These are phyloP conservation scores for Conidiobolus incongruus DNA, from an alignment of 371 early-diverging fungal species.

Conservation along the genomic window DNA sequence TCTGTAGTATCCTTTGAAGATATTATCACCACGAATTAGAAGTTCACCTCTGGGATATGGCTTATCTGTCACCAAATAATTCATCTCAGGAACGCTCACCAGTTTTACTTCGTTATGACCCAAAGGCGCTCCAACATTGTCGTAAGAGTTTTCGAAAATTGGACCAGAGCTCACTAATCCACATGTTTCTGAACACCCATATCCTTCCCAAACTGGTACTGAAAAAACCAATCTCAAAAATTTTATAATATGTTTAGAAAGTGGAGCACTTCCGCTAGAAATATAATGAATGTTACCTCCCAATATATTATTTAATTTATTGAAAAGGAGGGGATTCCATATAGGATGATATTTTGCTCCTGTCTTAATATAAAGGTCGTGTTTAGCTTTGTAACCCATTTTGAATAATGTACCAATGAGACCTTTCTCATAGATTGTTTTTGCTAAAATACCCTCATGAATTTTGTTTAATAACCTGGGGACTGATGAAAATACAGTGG, in stretches of 20 bases:
- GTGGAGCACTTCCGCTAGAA: conserved; percentile 79
- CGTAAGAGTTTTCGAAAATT: conserved; percentile 19
- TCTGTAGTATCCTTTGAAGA: conserved; percentile 70
- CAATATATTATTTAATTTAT: conserved; percentile 54
- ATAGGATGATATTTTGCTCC: conserved; percentile 39
- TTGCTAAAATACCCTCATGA: conserved; percentile 47
- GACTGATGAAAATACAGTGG: conserved; percentile 67
- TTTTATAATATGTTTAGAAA: conserved; percentile 57
- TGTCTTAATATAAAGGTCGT: conserved; percentile 27
- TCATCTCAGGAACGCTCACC: conserved; percentile 75
- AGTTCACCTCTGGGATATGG: conserved; percentile 81
- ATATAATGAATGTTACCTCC: conserved; percentile 76
- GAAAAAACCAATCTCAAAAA: conserved; percentile 74
- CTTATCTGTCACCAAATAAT: conserved; percentile 49
- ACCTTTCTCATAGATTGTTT: conserved; percentile 34
- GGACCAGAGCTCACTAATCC: conserved; percentile 29
- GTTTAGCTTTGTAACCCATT: conserved; percentile 28
- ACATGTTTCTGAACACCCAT: conserved; percentile 74
- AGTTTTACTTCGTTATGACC: conserved; percentile 57
- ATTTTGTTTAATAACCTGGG: conserved; percentile 84
- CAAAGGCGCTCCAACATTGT: conserved; percentile 41
- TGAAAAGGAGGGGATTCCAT: conserved; percentile 88
- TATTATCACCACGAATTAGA: conserved; percentile 56
- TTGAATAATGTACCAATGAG: conserved; percentile 34
- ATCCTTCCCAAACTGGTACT: conserved; percentile 37